Conservation (phyloP, 495 filamentous ascomycete genomes). For the Annulohypoxylon bovei region DNA sequence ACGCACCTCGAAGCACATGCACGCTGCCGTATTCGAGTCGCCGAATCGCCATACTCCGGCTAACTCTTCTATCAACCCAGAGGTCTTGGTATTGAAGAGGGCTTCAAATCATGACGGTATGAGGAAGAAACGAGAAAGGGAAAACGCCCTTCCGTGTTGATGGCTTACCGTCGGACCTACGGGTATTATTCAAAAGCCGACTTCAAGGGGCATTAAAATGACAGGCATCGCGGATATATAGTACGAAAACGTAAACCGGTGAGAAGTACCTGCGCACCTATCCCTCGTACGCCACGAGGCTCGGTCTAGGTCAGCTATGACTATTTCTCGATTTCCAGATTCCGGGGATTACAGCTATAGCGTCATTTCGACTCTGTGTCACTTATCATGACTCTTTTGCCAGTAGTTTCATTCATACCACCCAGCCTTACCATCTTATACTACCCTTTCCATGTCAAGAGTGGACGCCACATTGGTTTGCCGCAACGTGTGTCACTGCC, state of each 20-base stretch:
- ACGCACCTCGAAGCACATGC: slow-evolving; percentile 35
- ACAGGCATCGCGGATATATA: slow-evolving; percentile 2
- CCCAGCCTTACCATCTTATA: slow-evolving; percentile 1
- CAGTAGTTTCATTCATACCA: slow-evolving; percentile 1
- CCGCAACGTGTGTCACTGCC: slow-evolving; percentile 25
- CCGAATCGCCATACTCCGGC: slow-evolving; percentile 24
- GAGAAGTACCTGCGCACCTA: slow-evolving; percentile 6
- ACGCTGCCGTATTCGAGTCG: slow-evolving; percentile 26
- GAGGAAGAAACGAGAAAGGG: not conserved
- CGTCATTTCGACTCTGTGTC: not conserved
- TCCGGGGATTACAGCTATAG: not conserved
- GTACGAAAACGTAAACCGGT: slow-evolving; percentile 5
- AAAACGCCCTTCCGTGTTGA: slow-evolving; percentile 3
- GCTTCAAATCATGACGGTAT: not conserved
- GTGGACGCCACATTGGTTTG: not conserved
- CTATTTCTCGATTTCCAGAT: not conserved
- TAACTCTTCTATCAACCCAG: not conserved
- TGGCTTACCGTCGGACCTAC: slow-evolving; percentile 9
- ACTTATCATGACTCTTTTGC: slow-evolving; percentile 3
- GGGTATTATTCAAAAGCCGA: slow-evolving; percentile 32
- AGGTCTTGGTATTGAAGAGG: not conserved
- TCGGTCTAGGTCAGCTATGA: slow-evolving; percentile 6
- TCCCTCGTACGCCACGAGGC: not conserved
- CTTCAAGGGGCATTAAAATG: not conserved
- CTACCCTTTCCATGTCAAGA: not conserved